Evolutionary conservation across 768 basidiomycete genomes (phyloP).

Genomic region (Hericium rajendrae): DNA sequence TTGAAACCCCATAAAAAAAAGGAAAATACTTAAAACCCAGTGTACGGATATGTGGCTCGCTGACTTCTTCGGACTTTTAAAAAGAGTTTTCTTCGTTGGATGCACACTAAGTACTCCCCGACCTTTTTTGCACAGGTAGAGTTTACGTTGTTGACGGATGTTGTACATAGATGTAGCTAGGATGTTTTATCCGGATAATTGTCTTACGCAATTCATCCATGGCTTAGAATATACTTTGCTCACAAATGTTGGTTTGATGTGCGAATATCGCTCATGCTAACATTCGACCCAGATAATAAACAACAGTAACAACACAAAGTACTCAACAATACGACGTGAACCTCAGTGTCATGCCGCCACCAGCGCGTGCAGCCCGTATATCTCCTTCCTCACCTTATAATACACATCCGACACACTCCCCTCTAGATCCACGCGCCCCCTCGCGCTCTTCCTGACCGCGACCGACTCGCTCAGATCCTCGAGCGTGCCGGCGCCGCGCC

Average conservation of each 20-base stretch:
- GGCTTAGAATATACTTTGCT: neutral
- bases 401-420: slow-evolving; percentile 84
- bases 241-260: neutral
- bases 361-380: slow-evolving; percentile 85
- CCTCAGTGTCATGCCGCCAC: slow-evolving; percentile 46
- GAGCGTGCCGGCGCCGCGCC: slow-evolving; percentile 24
- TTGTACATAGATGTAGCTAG: no score
- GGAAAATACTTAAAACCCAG: neutral
- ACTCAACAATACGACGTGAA: neutral
- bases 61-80: no score
- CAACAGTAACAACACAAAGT: neutral
- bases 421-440: slow-evolving; percentile 82
- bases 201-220: neutral
- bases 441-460: slow-evolving; percentile 79
- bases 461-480: slow-evolving; percentile 58
- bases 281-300: neutral
- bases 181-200: no score
- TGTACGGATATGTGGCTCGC: no score
- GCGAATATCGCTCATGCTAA: neutral
- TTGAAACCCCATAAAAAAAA: neutral
- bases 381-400: slow-evolving; percentile 79
- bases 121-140: no score
- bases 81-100: no score
- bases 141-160: no score
- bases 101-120: no score